Evolutionary conservation across 2,329 filamentous ascomycete species (phyloP).

Genomic region (Stylonectria norvegica): DNA sequence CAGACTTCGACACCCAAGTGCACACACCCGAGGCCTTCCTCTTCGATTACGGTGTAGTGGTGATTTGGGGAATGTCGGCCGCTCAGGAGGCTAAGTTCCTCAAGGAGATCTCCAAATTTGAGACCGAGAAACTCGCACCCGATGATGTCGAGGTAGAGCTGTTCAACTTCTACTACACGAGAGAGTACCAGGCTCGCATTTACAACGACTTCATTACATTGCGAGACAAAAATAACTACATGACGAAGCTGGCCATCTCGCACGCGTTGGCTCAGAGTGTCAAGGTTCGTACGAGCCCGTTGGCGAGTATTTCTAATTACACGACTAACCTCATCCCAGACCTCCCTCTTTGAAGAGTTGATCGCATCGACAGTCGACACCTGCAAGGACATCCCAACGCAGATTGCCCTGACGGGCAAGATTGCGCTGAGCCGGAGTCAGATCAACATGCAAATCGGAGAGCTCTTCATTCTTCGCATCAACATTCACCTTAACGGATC

Average conservation of each 20-base stretch:
- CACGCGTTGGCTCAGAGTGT: constrained; percentile 94
- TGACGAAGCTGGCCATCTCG: constrained; percentile 95
- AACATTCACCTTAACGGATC: constrained; percentile 97
- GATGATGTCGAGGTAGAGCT: constrained; percentile 94
- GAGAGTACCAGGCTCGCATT: constrained; percentile 95
- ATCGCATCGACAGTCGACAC: constrained; percentile 90
- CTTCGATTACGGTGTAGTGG: constrained; percentile 95
- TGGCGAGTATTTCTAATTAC: background rate
- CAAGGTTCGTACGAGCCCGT: constrained; percentile 54
- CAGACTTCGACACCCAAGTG: constrained; percentile 81
- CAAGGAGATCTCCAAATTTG: constrained; percentile 91
- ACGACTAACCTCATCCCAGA: constrained; percentile 46
- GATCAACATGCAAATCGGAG: constrained; percentile 99
- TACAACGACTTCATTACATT: constrained; percentile 99
- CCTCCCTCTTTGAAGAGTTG: constrained; percentile 91
- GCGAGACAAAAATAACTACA: constrained; percentile 91
- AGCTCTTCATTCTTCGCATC: constrained; percentile 95
- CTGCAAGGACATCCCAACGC: constrained; percentile 87
- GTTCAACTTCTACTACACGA: constrained; percentile 99
- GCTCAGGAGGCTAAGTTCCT: constrained; percentile 85
- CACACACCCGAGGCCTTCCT: constrained; percentile 94
- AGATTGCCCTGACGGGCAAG: constrained; percentile 89
- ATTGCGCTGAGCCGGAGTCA: constrained; percentile 83
- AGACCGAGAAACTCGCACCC: constrained; percentile 79
- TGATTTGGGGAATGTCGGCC: constrained; percentile 97